Evolutionary conservation across 148 eudicot species (phyloP), one percentile per base, ranked within the genome.

Genomic region (Limonium bicolor): DNA sequence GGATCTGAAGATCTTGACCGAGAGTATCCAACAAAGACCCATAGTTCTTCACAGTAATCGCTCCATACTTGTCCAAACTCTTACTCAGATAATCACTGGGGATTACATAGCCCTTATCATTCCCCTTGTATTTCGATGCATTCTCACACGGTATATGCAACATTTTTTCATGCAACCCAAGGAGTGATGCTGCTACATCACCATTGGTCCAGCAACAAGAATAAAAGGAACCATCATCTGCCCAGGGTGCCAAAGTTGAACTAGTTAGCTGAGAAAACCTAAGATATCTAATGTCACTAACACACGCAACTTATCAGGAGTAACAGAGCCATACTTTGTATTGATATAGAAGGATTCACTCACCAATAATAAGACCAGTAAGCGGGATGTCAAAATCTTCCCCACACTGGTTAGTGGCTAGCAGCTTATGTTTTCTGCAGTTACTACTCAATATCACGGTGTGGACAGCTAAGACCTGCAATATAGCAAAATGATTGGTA

Each of bases 301-400:
- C n/a, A n/a, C n/a, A n/a, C n/a, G n/a, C n/a, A n/a, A n/a, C n/a
- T n/a, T n/a, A n/a, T n/a, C n/a, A n/a, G n/a, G n/a, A n/a, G n/a
- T n/a, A n/a, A n/a, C n/a, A n/a, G n/a, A n/a, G n/a, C n/a, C n/a
- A n/a, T n/a, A n/a, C n/a, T n/a, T n/a, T n/a, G n/a, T n/a, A n/a
- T n/a, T 32, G 1, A 38, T 12, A 38, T 8, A 38, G 2, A 38
- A 30, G 25, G 36, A 20, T 11, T 41, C 17, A 50, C 76, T 25
- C 69, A 90, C 97, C 97, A 36, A 90, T 2, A 55, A 90, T 44
- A 61, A 90, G 77, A 29, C 87, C 84, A 46, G 95, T 93, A 50
- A 90, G 66, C 40, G 82, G 79, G 36, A 88, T 70, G 31, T n/a
- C n/a, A n/a, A n/a, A n/a, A n/a, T n/a, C n/a, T n/a, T n/a, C n/a